Evolutionary conservation across 2,329 filamentous ascomycete species (phyloP).

Genomic region (Mycosphaerella arachidis): DNA sequence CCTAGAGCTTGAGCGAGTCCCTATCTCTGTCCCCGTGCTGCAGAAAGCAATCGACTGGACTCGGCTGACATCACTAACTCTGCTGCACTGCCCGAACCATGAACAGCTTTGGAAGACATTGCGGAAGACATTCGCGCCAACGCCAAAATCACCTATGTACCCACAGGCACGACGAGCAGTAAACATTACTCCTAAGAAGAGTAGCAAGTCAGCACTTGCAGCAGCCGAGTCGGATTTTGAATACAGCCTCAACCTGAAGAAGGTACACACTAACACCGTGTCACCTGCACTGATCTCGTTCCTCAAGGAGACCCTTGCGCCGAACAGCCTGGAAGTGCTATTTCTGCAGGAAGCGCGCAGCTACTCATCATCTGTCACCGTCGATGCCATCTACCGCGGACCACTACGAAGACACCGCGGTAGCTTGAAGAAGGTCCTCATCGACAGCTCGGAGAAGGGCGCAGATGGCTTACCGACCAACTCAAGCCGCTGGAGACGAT

Average conservation of each 20-base stretch:
- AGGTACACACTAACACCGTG: slow-evolving; percentile 70
- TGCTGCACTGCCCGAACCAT: slow-evolving; percentile 68
- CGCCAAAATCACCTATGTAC: slow-evolving; percentile 35
- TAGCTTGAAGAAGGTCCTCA: slow-evolving; percentile 67
- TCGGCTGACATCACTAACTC: slow-evolving; percentile 63
- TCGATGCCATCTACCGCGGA: slow-evolving; percentile 67
- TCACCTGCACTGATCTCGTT: slow-evolving; percentile 67
- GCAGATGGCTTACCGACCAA: slow-evolving; percentile 38
- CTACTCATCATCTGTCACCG: slow-evolving; percentile 55
- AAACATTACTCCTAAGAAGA: slow-evolving; percentile 30
- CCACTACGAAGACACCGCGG: slow-evolving; percentile 65
- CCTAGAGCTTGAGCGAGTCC: slow-evolving; percentile 70
- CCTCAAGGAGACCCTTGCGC: slow-evolving; percentile 70
- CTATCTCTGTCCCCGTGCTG: slow-evolving; percentile 67
- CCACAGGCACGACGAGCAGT: slow-evolving; percentile 30
- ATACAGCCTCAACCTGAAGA: slow-evolving; percentile 65
- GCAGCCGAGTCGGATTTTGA: slow-evolving; percentile 26
- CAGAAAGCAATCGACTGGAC: slow-evolving; percentile 71
- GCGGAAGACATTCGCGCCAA: slow-evolving; percentile 49
- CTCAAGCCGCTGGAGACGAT: slow-evolving; percentile 57
- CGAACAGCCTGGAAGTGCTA: slow-evolving; percentile 73
- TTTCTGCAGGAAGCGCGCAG: slow-evolving; percentile 64
- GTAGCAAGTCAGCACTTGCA: slow-evolving; percentile 7
- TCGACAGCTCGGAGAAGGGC: slow-evolving; percentile 62
- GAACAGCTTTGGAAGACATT: slow-evolving; percentile 72